A percentile compares a stretch with the other conserved stretches of the same genome.
Evolutionary conservation across 2,329 filamentous ascomycete genomes (phyloP).

Genomic region (Calonectria crousiana): DNA sequence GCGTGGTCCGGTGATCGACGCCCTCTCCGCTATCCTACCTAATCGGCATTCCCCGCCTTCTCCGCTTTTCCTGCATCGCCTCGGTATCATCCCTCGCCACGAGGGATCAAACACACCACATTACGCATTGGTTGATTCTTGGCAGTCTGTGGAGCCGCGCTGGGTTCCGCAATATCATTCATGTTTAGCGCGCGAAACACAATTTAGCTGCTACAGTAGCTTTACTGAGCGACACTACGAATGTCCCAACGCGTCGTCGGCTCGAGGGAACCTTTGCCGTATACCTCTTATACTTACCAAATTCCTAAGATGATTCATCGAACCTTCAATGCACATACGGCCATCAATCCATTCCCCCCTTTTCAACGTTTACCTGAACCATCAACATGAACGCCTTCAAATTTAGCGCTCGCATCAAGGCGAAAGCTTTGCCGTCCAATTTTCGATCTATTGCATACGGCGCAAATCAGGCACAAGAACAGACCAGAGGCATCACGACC

Average conservation of each 20-base stretch:
- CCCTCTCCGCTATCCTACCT: not conserved
- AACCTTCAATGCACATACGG: not conserved
- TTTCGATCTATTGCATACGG: not conserved
- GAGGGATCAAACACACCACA: not conserved
- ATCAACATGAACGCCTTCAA: not conserved
- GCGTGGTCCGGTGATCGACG: not conserved
- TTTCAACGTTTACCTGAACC: no score
- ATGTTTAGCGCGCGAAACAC: not conserved
- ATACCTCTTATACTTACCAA: not conserved
- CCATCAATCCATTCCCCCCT: not conserved
- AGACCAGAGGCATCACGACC: conserved; percentile 3
- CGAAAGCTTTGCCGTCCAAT: not conserved
- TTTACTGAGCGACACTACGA: not conserved
- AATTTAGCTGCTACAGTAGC: not conserved
- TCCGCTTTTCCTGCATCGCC: not conserved
- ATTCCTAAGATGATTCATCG: not conserved
- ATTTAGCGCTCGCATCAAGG: not conserved
- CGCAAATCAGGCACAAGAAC: not conserved
- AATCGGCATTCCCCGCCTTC: not conserved
- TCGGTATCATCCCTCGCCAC: not conserved
- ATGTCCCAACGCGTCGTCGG: not conserved
- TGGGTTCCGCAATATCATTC: not conserved
- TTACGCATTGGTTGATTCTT: not conserved
- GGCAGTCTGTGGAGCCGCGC: not conserved
- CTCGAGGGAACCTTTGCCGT: not conserved